Evolutionary conservation across 306 rosid species (phyloP).

Genomic region (Dryas alaskensis): DNA sequence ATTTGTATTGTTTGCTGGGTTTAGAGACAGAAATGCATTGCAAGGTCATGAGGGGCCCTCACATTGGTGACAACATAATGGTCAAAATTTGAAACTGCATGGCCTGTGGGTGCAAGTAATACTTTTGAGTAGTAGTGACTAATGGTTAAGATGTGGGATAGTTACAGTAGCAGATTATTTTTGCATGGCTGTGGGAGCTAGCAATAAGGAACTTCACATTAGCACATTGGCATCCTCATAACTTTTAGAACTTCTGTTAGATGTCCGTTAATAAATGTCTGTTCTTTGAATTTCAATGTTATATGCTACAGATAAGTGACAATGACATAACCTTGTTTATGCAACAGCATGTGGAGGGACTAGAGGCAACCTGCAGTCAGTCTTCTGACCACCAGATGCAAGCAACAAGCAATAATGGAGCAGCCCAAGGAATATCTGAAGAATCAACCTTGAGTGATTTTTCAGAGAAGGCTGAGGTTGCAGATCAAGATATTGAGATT

Average conservation of each 20-base stretch:
- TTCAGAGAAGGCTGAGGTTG: constrained; percentile 15
- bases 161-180: not conserved
- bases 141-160: not conserved
- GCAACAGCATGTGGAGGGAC: constrained; percentile 38
- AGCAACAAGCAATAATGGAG: constrained; percentile 28
- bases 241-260: not conserved
- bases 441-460: constrained; percentile 34
- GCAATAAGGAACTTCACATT: not conserved
- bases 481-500: constrained; percentile 20
- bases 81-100: not conserved
- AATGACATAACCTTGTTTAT: constrained; percentile 27
- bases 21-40: not conserved
- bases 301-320: not conserved
- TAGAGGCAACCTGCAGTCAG: constrained; percentile 22
- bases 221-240: not conserved
- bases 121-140: not conserved
- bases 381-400: constrained; percentile 13
- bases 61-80: not conserved
- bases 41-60: not conserved
- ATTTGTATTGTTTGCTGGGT: not conserved
- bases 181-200: not conserved
- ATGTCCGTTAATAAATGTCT: not conserved
- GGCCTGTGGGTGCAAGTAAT: not conserved
- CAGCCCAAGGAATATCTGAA: constrained; percentile 24
- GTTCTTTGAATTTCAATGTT: not conserved